Conservation (phyloP, 345 rosid genomes). For the Geranium brycei region DNA sequence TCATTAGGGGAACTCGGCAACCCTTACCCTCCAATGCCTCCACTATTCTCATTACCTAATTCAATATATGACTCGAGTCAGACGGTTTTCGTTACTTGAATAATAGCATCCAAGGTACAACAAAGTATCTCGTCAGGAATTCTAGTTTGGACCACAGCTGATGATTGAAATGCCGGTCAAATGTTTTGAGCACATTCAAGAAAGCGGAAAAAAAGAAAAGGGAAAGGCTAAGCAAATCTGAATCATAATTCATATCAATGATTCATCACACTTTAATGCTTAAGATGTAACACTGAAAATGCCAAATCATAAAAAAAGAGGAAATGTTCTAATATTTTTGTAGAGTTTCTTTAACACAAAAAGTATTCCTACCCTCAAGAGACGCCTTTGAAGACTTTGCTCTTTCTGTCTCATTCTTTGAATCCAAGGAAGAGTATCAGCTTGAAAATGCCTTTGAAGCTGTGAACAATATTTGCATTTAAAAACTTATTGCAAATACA, state of each 20-base stretch:
- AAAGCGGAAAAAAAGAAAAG: too few relatives aligned
- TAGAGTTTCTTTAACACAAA: neutral
- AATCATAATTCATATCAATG: neutral
- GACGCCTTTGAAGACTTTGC: conserved; percentile 89
- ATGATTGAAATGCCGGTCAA: neutral
- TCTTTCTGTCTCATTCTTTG: conserved; percentile 85
- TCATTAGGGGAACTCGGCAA: conserved; percentile 63
- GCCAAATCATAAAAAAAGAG: conserved; percentile 1
- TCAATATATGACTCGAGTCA: neutral
- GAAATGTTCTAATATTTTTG: neutral
- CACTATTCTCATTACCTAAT: conserved; percentile 75
- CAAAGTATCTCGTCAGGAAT: neutral
- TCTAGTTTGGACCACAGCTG: neutral
- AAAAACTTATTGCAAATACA: conserved; percentile 11
- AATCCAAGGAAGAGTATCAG: conserved; percentile 80
- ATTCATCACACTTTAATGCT: neutral
- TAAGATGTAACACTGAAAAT: neutral
- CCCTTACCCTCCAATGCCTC: conserved; percentile 93
- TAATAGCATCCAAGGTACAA: neutral
- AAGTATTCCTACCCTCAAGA: conserved; percentile 44
- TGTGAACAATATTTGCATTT: conserved; percentile 17
- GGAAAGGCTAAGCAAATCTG: neutral
- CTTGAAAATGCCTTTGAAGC: conserved; percentile 98
- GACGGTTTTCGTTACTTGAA: neutral
- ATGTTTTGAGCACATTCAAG: neutral